A percentile compares a stretch with the other conserved stretches of the same genome.
These are phyloP conservation scores for Papiliotrema terrestris DNA, from an alignment of 1,284 basidiomycete genomes.

Conservation along the genomic window DNA sequence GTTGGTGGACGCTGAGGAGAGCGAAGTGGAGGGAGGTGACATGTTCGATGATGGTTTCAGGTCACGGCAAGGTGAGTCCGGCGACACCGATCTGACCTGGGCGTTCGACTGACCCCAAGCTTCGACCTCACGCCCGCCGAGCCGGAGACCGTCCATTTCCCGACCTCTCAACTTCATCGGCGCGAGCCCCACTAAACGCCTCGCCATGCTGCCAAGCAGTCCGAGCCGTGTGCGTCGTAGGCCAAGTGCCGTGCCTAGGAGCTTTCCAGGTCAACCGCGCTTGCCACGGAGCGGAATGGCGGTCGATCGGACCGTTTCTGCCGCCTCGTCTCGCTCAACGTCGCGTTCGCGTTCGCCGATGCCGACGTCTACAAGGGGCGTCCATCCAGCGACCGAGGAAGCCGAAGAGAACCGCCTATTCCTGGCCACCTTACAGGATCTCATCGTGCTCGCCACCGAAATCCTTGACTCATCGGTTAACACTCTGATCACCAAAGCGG, in stretches of 20 bases:
- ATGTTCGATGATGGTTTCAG: slow-evolving; percentile 9
- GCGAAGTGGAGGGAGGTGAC: slow-evolving; percentile 31
- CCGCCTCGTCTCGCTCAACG: slow-evolving; percentile 86
- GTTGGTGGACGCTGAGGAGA: slow-evolving; percentile 34
- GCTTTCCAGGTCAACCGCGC: slow-evolving; percentile 49
- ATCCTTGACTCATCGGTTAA: slow-evolving; percentile 84
- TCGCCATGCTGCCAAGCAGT: slow-evolving; percentile 30
- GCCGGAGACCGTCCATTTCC: slow-evolving; percentile 39
- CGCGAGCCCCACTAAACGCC: slow-evolving; percentile 30
- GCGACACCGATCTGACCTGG: not conserved
- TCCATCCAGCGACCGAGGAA: slow-evolving; percentile 50
- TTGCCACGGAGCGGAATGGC: slow-evolving; percentile 70
- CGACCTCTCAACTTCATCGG: slow-evolving; percentile 14
- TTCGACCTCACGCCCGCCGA: slow-evolving; percentile 31
- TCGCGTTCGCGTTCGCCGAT: slow-evolving; percentile 93
- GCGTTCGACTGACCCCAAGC: not conserved
- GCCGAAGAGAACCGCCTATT: slow-evolving; percentile 51
- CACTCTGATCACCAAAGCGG: slow-evolving; percentile 77
- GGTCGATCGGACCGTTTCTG: slow-evolving; percentile 58
- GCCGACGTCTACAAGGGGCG: slow-evolving; percentile 61
- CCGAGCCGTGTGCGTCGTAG: slow-evolving; percentile 33
- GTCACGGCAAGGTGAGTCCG: slow-evolving; percentile 22
- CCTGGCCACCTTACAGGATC: slow-evolving; percentile 84
- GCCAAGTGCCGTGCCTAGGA: slow-evolving; percentile 36
- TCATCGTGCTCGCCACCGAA: slow-evolving; percentile 93